A percentile compares a stretch with the other conserved stretches of the same genome.
These are phyloP conservation scores for Melanogaster broomeanus DNA, from an alignment of 768 basidiomycete genomes.

Conservation along the genomic window DNA sequence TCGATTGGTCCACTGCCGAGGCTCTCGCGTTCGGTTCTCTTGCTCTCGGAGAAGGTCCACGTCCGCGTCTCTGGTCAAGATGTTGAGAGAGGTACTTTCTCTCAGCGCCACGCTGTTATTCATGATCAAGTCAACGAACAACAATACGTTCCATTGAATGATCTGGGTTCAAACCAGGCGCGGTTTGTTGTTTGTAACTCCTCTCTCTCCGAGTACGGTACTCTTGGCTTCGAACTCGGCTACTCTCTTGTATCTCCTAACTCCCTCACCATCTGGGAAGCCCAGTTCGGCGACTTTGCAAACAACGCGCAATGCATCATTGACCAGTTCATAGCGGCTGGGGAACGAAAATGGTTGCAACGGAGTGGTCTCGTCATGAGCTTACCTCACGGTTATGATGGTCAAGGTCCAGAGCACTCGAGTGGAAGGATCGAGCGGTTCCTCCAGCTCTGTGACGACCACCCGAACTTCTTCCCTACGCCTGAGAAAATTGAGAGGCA, in stretches of 20 bases:
- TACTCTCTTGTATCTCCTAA: conserved; percentile 98
- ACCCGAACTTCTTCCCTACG: conserved; percentile 88
- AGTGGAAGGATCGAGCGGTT: conserved; percentile 95
- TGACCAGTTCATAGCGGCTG: conserved; percentile 97
- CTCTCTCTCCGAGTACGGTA: conserved; percentile 91
- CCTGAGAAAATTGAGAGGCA: conserved; percentile 90
- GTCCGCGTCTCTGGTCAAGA: conserved; percentile 97
- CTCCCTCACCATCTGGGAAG: conserved; percentile 95
- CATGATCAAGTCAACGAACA: conserved; percentile 94
- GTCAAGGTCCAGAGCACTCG: conserved; percentile 98
- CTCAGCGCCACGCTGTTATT: conserved; percentile 94
- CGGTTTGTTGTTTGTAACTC: conserved; percentile 96
- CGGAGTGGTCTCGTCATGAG: conserved; percentile 87
- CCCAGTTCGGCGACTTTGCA: conserved; percentile 97
- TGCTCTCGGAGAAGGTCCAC: conserved; percentile 89
- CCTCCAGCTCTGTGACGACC: conserved; percentile 97
- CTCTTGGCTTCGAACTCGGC: conserved; percentile 95
- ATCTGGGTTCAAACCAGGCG: conserved; percentile 87
- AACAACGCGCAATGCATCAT: conserved; percentile 98
- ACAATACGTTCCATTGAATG: conserved; percentile 87
- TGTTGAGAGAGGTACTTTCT: conserved; percentile 98
- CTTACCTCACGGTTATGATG: conserved; percentile 96
- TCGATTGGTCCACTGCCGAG: conserved; percentile 99
- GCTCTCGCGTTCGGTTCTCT: conserved; percentile 95
- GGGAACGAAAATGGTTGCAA: conserved; percentile 97